Evolutionary conservation across 805 yeast species (phyloP), one percentile per base, ranked within the genome.

Genomic region (Metschnikowia vanudenii): DNA sequence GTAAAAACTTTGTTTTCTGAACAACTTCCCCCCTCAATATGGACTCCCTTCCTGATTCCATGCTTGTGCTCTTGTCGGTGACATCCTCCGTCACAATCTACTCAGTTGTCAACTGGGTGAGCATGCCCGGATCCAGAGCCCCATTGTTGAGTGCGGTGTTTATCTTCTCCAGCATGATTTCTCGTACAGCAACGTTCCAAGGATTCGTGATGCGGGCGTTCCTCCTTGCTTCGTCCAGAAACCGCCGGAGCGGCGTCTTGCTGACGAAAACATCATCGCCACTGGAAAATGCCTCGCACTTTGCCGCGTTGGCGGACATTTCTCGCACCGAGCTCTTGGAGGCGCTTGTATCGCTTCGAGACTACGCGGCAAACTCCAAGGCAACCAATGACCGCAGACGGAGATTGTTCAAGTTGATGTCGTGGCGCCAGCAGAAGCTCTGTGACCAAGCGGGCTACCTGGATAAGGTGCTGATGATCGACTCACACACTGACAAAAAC

Each of bases 381-480:
- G 60, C 60, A 3, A 64, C 75, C 72, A 80, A 78, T 50, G 76
- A 75, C 39, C 61, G 74, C 39, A 68, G 78, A 41, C 62, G 74
- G 24, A 61, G 64, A 17, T 58, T 75, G 32, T 74, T 70, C 60
- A 74, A 73, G 50, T 54, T 71, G 53, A 68, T 84, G 76, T 59
- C 76, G 4, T 71, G 77, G 71, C 65, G 77, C 43, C 88, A 83
- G 52, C 87, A 82, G 57, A 64, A 71, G 12, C 60, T 80, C 28
- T 80, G 81, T 19, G 70, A 68, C 10, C 64, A 73, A 19, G 70
- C 78, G 1, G 83, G 84, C 0, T 82, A 86, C 67, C 51, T 74
- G 24, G 64, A 69, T 17, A 81, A 85, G 53, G 62, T 87, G 41
- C 62, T 69, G 14, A 52, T 57, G 7, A 71, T 82, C 0, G 88